Evolutionary conservation across 2,329 filamentous ascomycete species (phyloP), one percentile per base, ranked within the genome.

Genomic region (Colletotrichum cuscutae): DNA sequence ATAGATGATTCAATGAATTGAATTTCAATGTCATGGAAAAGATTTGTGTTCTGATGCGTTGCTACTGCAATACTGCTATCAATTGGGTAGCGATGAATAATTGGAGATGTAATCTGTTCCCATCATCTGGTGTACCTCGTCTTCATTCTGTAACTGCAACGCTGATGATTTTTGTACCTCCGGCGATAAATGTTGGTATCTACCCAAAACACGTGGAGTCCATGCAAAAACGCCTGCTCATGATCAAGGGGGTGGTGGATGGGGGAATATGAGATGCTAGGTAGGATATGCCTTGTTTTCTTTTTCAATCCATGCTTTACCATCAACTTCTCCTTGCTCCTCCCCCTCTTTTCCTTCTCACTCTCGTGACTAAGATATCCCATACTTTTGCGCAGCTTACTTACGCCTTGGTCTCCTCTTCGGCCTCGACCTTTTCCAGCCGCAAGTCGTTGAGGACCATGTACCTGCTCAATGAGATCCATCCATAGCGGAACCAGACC

Each of bases 401-500:
- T 67, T 22, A 32, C 37, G 26, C 26, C 37, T 63, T 49, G 26
- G 19, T 28, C 3, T 46, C 30, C 4, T 53, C 42, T 46, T 15
- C 37, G 37, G 7, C 52, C 12, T 69, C 77, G 74, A 81, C 78
- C 72, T 83, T 83, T 75, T 89, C 88, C 37, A 89, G 80, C 79
- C 86, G 89, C 82, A 99, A 80, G 81, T 98, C 95, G 82, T 99
- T 99, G 37, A 98, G 89, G 70, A 95, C 89, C 97, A 99, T 98
- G 84, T 98, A 99, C 73, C 97, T 88, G 78, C 95, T 97, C 70
- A 98, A 81, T 0, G 90, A 88, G 79, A 99, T 98, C 95, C 95
- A 99, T 3, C 95, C 94, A 89, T 95, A 98, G 8, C 97, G 90
- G 80, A 98, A 99, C 97, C 97, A 99, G 49, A 94, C 90, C 97